Percentiles rank a stretch among this genome's conserved stretches.
Evolutionary conservation across 2,329 filamentous ascomycete genomes (phyloP).

Genomic region (Aspergillus pseudonomiae): DNA sequence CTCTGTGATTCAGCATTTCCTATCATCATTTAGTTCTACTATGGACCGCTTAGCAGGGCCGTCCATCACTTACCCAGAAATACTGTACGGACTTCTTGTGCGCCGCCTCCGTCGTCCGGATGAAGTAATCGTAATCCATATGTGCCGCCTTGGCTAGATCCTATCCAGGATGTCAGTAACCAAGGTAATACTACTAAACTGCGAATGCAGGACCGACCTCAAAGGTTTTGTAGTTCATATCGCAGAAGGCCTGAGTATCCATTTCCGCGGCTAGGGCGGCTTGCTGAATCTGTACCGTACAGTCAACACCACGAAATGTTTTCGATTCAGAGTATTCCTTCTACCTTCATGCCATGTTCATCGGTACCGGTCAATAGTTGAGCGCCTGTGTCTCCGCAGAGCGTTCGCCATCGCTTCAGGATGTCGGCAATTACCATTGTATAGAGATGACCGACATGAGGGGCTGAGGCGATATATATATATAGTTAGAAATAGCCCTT

Average conservation of each 20-base stretch:
- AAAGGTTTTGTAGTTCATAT: constrained; percentile 80
- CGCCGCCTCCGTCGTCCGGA: constrained; percentile 82
- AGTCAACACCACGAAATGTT: constrained; percentile 19
- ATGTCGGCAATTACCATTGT: constrained; percentile 90
- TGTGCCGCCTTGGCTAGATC: constrained; percentile 69
- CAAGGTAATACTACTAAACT: neutral
- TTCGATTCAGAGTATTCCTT: neutral
- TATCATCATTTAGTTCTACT: constrained; percentile 29
- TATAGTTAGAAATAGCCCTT: neutral
- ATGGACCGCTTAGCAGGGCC: neutral
- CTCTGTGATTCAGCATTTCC: constrained; percentile 71
- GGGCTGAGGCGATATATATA: constrained; percentile 59
- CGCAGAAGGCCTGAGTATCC: constrained; percentile 82
- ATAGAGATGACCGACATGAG: constrained; percentile 93
- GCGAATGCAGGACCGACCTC: constrained; percentile 46
- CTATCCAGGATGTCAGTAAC: constrained; percentile 35
- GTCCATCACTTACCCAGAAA: constrained; percentile 67
- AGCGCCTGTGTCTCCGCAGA: constrained; percentile 68
- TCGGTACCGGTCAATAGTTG: constrained; percentile 89
- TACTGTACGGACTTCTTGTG: constrained; percentile 85
- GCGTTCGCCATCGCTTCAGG: constrained; percentile 84
- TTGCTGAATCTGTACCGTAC: constrained; percentile 68
- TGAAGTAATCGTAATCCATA: constrained; percentile 81
- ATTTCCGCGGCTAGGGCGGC: constrained; percentile 73
- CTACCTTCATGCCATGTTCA: constrained; percentile 90